Conservation (phyloP, 148 eudicot genomes). For the Salicornia ramosissima region DNA sequence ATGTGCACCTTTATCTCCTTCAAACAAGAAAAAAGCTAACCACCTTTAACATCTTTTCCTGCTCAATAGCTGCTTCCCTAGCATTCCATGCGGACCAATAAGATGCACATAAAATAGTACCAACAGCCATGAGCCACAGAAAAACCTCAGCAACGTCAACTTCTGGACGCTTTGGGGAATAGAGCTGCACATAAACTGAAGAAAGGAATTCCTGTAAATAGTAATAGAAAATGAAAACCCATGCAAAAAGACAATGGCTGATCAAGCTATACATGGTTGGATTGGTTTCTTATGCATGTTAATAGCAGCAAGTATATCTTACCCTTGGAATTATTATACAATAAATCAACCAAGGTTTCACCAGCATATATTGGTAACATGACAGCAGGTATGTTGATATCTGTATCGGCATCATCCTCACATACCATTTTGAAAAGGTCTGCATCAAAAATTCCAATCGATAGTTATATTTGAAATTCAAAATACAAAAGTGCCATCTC, state of each 20-base stretch:
- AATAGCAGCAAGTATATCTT: slow-evolving; percentile 19
- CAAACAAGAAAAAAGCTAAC: not conserved
- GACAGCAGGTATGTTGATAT: slow-evolving; percentile 77
- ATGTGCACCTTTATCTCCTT: not conserved
- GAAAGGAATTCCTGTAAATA: slow-evolving; percentile 42
- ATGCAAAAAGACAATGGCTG: slow-evolving; percentile 13
- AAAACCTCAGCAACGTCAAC: slow-evolving; percentile 97
- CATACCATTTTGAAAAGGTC: slow-evolving; percentile 98
- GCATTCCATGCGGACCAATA: slow-evolving; percentile 99
- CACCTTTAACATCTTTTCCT: slow-evolving; percentile 82
- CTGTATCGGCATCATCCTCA: slow-evolving; percentile 67
- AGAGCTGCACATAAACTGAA: slow-evolving; percentile 92
- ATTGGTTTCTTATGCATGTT: not conserved
- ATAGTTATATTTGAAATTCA: not conserved
- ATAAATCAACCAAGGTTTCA: slow-evolving; percentile 38
- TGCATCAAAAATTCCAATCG: slow-evolving; percentile 30
- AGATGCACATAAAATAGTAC: slow-evolving; percentile 85
- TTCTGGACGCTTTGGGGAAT: slow-evolving; percentile 82
- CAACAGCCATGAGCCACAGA: slow-evolving; percentile 98
- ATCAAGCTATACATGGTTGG: slow-evolving; percentile 4
- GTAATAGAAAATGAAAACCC: slow-evolving; percentile 25
- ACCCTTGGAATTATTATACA: slow-evolving; percentile 62
- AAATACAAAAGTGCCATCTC: not conserved
- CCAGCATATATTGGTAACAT: slow-evolving; percentile 95
- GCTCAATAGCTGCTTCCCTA: slow-evolving; percentile 83